Base-by-base conservation (phyloP, 306 rosid species). In the Quercus robur region DNA sequence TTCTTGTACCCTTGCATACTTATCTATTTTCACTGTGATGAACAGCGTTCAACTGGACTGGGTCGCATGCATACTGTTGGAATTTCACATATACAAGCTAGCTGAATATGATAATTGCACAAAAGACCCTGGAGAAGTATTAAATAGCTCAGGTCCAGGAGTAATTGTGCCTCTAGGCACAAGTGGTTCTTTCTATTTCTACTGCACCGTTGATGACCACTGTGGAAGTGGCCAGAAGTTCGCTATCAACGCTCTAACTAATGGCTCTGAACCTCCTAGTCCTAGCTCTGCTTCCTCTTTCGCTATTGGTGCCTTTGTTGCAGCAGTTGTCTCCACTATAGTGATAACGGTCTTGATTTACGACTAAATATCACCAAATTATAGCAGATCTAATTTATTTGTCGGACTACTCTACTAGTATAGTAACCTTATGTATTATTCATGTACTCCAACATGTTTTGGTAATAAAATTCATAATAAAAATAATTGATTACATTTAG, bases 21-120 rank as follows among this genome's bases (percentile, higher is more conserved):
- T 38, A 46, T 46, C 4, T 5, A 25, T 64, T 28, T 64, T 28
- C 28, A 25, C 41, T 64, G 6, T 11, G 57, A 56, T 33, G 6
- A 59, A 56, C 78, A 85, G 90, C 46, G 52, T 87, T 85, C 84
- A 85, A 41, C 3, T 75, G 77, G 85, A 75, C 63, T 2, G 70
- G 52, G 44, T 9, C 62, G 21, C 83, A 78, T n/a, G 21, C 83
- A 78, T n/a, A 54, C 21, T 10, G 75, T 75, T 25, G 79, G 2
- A 61, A 28, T 25, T 70, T 19, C 21, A 11, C 85, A 26, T 46
- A 46, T 12, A 46, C 28, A 56, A 72, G 71, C 17, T 4, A 72
- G 71, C 13, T 4, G 77, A 83, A 14, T 77, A 80, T 31, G 78
- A 83, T 9, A 77, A 11, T 35, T 80, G 83, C 83, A 73, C 4